These are phyloP conservation scores for Pseudophaeomoniella oleicola DNA, from an alignment of 2,329 filamentous ascomycete genomes.

Conservation along the genomic window DNA sequence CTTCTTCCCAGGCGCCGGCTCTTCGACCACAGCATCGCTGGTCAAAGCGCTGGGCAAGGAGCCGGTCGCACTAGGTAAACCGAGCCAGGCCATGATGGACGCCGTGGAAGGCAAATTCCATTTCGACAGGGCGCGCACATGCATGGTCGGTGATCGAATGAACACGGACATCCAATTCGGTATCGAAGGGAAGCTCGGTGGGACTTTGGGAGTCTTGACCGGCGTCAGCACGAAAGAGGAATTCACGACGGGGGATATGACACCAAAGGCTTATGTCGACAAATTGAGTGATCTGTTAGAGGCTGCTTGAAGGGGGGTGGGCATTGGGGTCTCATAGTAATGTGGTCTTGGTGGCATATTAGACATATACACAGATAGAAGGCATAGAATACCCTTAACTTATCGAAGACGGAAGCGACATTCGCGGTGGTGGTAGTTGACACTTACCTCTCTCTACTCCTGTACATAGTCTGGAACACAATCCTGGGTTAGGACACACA, in stretches of 20 bases:
- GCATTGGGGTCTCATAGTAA: no score
- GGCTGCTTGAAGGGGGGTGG: no score
- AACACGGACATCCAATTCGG: conserved; percentile 97
- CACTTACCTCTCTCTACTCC: no score
- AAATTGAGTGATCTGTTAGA: neutral
- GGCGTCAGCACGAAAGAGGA: conserved; percentile 73
- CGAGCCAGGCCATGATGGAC: conserved; percentile 98
- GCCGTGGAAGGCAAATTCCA: conserved; percentile 92
- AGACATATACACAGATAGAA: no score
- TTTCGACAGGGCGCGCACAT: conserved; percentile 68
- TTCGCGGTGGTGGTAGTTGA: no score
- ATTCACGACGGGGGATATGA: neutral
- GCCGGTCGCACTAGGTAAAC: conserved; percentile 76
- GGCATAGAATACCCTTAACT: no score
- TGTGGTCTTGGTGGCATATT: no score
- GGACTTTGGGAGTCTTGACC: conserved; percentile 79
- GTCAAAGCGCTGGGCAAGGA: conserved; percentile 53
- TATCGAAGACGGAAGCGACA: no score
- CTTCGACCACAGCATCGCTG: conserved; percentile 59
- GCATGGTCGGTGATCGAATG: conserved; percentile 89
- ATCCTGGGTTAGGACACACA: no score
- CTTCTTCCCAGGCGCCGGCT: conserved; percentile 85
- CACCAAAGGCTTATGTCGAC: neutral
- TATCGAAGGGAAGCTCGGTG: conserved; percentile 76
- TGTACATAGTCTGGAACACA: no score